phyloP scores from a whole-genome alignment of 2,329 filamentous ascomycete genomes.

The Calonectria pauciramosa region DNA sequence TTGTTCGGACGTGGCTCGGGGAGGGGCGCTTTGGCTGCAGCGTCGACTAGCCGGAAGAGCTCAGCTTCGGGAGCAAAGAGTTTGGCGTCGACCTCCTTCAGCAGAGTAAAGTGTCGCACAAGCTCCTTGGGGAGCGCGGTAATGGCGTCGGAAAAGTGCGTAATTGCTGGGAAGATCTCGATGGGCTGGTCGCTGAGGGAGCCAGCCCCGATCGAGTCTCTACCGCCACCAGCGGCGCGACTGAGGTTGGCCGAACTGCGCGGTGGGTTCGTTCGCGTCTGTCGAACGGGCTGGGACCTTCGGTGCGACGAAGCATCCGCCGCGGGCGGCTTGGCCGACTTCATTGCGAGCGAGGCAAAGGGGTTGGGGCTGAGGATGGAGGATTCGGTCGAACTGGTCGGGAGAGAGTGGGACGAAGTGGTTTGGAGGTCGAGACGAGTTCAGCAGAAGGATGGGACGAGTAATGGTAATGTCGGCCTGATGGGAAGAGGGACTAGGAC shows the following conservation, averaged over 20 bases:
- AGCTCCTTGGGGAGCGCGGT: conserved; percentile 94
- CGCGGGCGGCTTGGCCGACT: conserved; percentile 65
- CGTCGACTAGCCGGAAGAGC: conserved; percentile 81
- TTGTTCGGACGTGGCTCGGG: conserved; percentile 61
- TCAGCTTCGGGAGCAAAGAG: conserved; percentile 89
- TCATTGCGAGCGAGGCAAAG: conserved; percentile 62
- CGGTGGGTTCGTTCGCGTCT: conserved; percentile 75
- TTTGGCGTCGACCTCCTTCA: conserved; percentile 99
- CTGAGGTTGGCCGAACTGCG: conserved; percentile 65
- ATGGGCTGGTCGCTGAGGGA: conserved; percentile 69
- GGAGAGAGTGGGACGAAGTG: conserved; percentile 38
- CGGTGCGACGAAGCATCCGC: conserved; percentile 64
- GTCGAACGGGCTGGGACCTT: conserved; percentile 74
- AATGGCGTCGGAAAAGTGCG: conserved; percentile 90
- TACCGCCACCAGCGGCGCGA: conserved; percentile 57
- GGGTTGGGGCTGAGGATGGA: conserved; percentile 31
- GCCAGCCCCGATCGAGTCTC: conserved; percentile 61
- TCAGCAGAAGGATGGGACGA: conserved; percentile 24
- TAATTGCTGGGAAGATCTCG: conserved; percentile 76
- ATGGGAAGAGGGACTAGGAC: conserved; percentile 39
- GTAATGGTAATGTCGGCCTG: conserved; percentile 40
- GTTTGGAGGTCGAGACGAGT: conserved; percentile 32
- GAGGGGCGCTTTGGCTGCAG: conserved; percentile 67
- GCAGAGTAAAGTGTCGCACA: conserved; percentile 92
- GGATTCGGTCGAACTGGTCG: conserved; percentile 39